A percentile compares a stretch with the other conserved stretches of the same genome.
Conservation (phyloP, 352 stramenopile species). For the Phytophthora sp. region DNA sequence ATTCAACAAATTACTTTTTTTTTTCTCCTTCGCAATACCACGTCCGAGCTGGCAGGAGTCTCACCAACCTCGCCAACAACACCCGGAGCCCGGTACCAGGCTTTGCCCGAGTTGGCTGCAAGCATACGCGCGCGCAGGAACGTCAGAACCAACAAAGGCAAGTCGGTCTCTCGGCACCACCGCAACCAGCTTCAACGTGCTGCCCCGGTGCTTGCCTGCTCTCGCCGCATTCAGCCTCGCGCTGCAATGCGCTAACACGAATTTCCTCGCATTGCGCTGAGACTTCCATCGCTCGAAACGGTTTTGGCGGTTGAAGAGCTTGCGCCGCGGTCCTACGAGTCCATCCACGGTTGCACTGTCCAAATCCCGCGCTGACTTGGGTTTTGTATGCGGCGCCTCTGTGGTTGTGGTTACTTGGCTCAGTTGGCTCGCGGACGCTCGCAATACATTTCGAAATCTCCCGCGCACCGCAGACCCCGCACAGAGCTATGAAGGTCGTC, state of each 20-base stretch:
- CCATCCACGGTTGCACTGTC: conserved; percentile 14
- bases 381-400: conserved; percentile 34
- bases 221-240: not conserved
- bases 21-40: not conserved
- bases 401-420: conserved; percentile 23
- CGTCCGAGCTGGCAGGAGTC: too few relatives aligned
- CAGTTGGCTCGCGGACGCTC: conserved; percentile 20
- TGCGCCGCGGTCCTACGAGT: not conserved
- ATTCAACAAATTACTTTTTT: conserved; percentile 13
- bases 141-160: not conserved
- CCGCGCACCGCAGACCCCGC: not conserved
- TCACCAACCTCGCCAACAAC: too few relatives aligned
- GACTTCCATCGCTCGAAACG: too few relatives aligned
- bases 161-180: conserved; percentile 18
- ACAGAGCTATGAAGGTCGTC: conserved; percentile 75
- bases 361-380: conserved; percentile 27
- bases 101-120: too few relatives aligned
- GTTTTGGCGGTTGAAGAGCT: conserved; percentile 10
- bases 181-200: conserved; percentile 29
- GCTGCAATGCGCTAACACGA: not conserved
- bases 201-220: too few relatives aligned
- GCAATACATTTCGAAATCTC: conserved; percentile 27
- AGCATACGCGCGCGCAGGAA: conserved; percentile 14
- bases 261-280: too few relatives aligned
- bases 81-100: too few relatives aligned